Evolutionary conservation across 495 filamentous ascomycete species (phyloP), one percentile per base, ranked within the genome.

Genomic region (Durotheca rogersii): DNA sequence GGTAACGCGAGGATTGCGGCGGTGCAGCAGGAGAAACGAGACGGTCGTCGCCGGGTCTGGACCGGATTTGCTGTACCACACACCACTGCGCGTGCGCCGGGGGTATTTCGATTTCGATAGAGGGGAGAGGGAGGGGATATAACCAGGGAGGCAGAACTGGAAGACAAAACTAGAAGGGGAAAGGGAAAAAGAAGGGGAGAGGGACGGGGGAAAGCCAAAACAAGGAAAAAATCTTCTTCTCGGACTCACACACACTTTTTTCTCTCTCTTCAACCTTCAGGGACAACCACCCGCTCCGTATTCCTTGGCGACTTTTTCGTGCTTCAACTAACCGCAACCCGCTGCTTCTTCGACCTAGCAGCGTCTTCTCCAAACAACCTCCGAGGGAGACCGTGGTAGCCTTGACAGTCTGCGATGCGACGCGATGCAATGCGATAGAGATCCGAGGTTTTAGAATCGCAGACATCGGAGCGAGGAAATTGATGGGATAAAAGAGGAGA

Each of bases 11-110:
- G 40, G 41, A 41, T 20, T 37, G 43, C 30, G 14, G 56, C 50
- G 35, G 49, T 40, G 53, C 50, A 42, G 18, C 45, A 50, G 39
- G 5, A 20, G 32, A 58, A 16, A 38, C 12, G 38, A 37, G 40
- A 6, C 21, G 3, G 14, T 43, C 41, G 41, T 15, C 30, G 41
- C 43, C 41, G 49, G 42, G 48, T 33, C 38, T 45, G 44, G 7
- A n/a, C n/a, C n/a, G n/a, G n/a, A n/a, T n/a, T 50, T 11, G 50
- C 56, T 53, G 56, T 59, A 59, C 56, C 50, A 59, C 56, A 59
- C 56, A 53, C 56, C 56, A 59, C 36, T 45, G 31, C 36, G 46
- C 45, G n/a, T n/a, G 42, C 48, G 21, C 17, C 14, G 56, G 45
- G 45, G 45, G 14, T 39, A 47, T 53, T 51, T n/a, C n/a, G n/a